phyloP scores from a whole-genome alignment of 2,329 filamentous ascomycete genomes.

The Cercospora beticola region DNA sequence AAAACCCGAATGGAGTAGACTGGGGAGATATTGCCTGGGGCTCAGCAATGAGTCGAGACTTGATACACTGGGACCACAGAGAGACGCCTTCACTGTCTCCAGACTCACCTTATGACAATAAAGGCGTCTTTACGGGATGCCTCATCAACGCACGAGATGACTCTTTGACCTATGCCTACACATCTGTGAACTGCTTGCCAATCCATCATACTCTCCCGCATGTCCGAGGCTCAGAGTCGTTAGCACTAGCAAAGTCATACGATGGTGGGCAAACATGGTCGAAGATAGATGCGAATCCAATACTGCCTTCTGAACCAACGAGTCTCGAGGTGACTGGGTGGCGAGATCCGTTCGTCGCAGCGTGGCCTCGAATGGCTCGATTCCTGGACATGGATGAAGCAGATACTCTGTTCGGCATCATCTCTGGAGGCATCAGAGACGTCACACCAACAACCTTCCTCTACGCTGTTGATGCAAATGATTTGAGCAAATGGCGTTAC shows the following conservation, averaged over 20 bases:
- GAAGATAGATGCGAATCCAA: conserved; percentile 40
- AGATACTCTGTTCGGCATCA: conserved; percentile 46
- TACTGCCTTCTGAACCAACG: conserved; percentile 39
- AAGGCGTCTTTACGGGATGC: conserved; percentile 48
- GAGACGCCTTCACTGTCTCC: conserved; percentile 37
- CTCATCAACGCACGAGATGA: conserved; percentile 36
- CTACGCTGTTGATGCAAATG: conserved; percentile 44
- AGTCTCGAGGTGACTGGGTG: conserved; percentile 43
- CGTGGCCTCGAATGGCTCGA: conserved; percentile 34
- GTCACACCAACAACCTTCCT: conserved; percentile 49
- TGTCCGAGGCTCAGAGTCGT: conserved; percentile 39
- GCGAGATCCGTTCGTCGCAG: conserved; percentile 44
- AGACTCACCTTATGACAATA: conserved; percentile 40
- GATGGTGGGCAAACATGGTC: conserved; percentile 43
- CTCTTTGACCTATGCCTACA: conserved; percentile 43
- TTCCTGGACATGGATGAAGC: conserved; percentile 20
- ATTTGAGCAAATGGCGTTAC: conserved; percentile 49
- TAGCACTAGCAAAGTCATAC: conserved; percentile 42
- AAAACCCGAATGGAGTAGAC: conserved; percentile 44
- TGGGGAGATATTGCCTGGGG: conserved; percentile 49
- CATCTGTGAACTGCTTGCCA: conserved; percentile 43
- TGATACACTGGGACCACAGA: conserved; percentile 42
- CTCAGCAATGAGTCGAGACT: conserved; percentile 40
- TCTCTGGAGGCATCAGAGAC: conserved; percentile 50
- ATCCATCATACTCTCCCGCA: conserved; percentile 46